A percentile compares a stretch with the other conserved stretches of the same genome.
Evolutionary conservation across 805 yeast genomes (phyloP).

Genomic region (Ogataea polymorpha): DNA sequence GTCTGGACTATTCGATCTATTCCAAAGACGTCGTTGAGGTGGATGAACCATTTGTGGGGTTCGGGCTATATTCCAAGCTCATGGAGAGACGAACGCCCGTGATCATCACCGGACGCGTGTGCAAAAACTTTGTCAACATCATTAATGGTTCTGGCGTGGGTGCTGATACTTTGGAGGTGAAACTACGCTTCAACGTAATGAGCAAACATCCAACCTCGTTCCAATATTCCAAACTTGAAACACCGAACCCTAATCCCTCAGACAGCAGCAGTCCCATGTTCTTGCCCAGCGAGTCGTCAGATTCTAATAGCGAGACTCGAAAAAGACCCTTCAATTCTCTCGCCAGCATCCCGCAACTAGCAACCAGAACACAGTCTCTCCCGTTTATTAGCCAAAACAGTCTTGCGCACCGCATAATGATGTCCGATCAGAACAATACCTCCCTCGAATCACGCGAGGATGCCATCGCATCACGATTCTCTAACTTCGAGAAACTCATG

Average conservation of each 20-base stretch:
- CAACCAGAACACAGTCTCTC: constrained; percentile 36
- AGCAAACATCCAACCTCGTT: neutral
- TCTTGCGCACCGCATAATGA: constrained; percentile 31
- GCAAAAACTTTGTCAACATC: constrained; percentile 51
- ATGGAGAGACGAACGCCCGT: constrained; percentile 26
- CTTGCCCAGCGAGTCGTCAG: neutral
- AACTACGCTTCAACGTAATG: constrained; percentile 44
- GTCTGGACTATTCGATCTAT: constrained; percentile 42
- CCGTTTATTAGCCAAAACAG: constrained; percentile 33
- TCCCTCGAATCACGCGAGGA: constrained; percentile 26
- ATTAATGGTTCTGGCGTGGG: constrained; percentile 36
- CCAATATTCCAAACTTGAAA: neutral
- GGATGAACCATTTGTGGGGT: constrained; percentile 50
- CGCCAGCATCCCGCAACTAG: constrained; percentile 26
- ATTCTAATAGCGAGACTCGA: constrained; percentile 2
- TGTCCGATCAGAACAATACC: constrained; percentile 24
- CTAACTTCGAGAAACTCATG: constrained; percentile 29
- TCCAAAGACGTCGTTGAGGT: constrained; percentile 49
- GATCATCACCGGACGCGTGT: constrained; percentile 54
- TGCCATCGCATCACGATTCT: constrained; percentile 30
- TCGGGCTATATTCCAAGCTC: constrained; percentile 39
- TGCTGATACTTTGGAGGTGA: constrained; percentile 52
- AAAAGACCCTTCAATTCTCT: constrained; percentile 6
- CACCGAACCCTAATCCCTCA: neutral
- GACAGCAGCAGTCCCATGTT: constrained; percentile 8